Conservation (phyloP, 139 green algal genomes). For the Chlorella sp. region DNA sequence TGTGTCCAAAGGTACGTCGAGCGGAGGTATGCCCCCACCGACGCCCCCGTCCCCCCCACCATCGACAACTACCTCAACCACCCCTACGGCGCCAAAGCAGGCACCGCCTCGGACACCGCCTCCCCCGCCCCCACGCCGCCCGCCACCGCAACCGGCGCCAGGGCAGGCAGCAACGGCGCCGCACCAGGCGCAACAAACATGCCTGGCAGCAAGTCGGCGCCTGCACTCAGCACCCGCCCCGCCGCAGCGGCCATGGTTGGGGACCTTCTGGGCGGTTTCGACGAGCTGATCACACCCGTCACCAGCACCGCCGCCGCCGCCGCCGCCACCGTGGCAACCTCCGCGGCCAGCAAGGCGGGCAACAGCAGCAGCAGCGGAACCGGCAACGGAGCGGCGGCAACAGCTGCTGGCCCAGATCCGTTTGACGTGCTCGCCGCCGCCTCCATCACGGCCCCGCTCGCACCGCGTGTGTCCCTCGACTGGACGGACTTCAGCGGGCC, state of each 20-base stretch:
- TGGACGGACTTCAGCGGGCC: conserved; percentile 2
- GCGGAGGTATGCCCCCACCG: conserved; percentile 39
- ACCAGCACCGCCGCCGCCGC: neutral
- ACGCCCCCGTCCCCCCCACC: conserved; percentile 49
- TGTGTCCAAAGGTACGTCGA: too few relatives aligned
- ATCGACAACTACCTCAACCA: conserved; percentile 75
- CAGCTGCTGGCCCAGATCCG: neutral
- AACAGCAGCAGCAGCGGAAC: too few relatives aligned
- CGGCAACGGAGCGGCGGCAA: neutral
- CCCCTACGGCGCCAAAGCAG: conserved; percentile 36
- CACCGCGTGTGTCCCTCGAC: neutral
- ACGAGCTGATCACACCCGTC: neutral
- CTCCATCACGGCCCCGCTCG: neutral
- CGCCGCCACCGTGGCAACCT: too few relatives aligned
- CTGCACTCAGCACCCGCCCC: too few relatives aligned
- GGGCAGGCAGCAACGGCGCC: neutral
- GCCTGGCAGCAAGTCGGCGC: neutral
- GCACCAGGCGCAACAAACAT: neutral
- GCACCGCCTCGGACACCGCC: neutral
- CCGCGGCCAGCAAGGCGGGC: too few relatives aligned
- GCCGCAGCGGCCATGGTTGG: neutral
- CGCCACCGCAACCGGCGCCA: too few relatives aligned
- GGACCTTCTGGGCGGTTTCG: neutral
- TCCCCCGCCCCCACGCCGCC: neutral
- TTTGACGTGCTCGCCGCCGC: neutral